Conservation (phyloP, 306 rosid genomes). For the Cucurbita moschata region DNA sequence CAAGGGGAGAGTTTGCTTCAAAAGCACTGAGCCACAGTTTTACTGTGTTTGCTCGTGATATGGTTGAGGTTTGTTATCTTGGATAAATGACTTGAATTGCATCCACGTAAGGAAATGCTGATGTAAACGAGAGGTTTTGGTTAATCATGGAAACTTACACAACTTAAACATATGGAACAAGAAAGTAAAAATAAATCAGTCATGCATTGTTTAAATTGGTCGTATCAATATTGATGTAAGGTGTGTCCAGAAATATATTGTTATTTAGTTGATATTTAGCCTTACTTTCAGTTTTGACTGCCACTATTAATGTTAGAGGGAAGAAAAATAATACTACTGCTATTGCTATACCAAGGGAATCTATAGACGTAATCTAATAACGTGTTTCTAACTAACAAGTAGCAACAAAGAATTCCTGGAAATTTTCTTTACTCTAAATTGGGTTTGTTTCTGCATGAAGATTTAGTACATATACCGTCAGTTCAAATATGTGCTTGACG, state of each 20-base stretch:
- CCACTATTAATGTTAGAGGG: background rate
- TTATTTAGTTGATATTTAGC: background rate
- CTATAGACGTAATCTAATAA: background rate
- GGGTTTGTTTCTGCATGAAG: background rate
- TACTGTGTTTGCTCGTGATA: conserved; percentile 68
- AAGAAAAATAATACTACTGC: background rate
- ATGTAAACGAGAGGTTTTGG: background rate
- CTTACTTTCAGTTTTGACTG: background rate
- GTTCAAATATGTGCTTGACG: background rate
- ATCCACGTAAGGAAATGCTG: background rate
- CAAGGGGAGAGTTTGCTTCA: conserved; percentile 80
- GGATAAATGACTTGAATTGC: background rate
- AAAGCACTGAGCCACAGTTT: conserved; percentile 88
- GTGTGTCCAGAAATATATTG: background rate
- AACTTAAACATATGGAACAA: background rate
- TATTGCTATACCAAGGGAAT: background rate
- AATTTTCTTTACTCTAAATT: background rate
- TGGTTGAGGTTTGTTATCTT: conserved; percentile 67
- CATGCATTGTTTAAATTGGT: background rate
- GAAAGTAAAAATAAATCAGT: background rate
- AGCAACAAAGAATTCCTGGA: background rate
- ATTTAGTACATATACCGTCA: background rate
- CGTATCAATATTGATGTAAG: background rate
- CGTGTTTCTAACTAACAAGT: background rate
- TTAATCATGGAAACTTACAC: background rate